These are phyloP conservation scores for Lachnellula suecica DNA, from an alignment of 2,329 filamentous ascomycete species.

Conservation along the genomic window DNA sequence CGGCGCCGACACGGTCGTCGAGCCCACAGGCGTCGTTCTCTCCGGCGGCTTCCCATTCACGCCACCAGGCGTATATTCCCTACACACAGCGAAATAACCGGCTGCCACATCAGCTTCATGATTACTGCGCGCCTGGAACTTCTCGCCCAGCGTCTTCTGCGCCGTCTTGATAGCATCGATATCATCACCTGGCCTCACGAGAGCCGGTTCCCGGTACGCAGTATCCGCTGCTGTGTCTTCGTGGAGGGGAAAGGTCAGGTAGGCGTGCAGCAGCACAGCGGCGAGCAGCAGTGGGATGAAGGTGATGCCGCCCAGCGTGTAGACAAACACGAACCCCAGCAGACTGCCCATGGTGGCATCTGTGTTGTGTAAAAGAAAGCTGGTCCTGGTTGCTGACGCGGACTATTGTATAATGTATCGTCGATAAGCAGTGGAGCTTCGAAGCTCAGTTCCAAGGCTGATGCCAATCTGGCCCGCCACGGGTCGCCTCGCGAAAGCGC, in stretches of 20 bases:
- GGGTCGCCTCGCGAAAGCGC: no score
- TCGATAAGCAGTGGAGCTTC: no score
- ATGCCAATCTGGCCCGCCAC: no score
- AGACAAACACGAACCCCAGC: slow-evolving; percentile 65
- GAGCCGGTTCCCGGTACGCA: slow-evolving; percentile 34
- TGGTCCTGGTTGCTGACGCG: no score
- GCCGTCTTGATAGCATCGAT: slow-evolving; percentile 60
- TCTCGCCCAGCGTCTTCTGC: slow-evolving; percentile 58
- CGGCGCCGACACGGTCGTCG: slow-evolving; percentile 70
- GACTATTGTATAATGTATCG: no score
- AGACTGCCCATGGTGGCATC: slow-evolving; percentile 27
- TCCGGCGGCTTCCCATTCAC: slow-evolving; percentile 93
- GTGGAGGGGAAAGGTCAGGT: slow-evolving; percentile 63
- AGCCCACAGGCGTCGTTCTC: slow-evolving; percentile 75
- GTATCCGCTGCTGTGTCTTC: slow-evolving; percentile 42
- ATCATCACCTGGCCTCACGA: slow-evolving; percentile 64
- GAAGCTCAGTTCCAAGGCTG: not conserved
- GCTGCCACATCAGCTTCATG: slow-evolving; percentile 78
- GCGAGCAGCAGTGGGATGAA: slow-evolving; percentile 74
- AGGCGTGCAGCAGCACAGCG: slow-evolving; percentile 62
- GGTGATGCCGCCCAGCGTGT: slow-evolving; percentile 83
- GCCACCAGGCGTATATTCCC: slow-evolving; percentile 88
- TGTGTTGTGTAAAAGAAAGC: not conserved
- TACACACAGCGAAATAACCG: slow-evolving; percentile 92
- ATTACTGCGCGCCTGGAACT: slow-evolving; percentile 53